Percentiles rank a stretch among this genome's conserved stretches.
Evolutionary conservation across 2,329 filamentous ascomycete species (phyloP).

Genomic region (Sporothrix mexicana): DNA sequence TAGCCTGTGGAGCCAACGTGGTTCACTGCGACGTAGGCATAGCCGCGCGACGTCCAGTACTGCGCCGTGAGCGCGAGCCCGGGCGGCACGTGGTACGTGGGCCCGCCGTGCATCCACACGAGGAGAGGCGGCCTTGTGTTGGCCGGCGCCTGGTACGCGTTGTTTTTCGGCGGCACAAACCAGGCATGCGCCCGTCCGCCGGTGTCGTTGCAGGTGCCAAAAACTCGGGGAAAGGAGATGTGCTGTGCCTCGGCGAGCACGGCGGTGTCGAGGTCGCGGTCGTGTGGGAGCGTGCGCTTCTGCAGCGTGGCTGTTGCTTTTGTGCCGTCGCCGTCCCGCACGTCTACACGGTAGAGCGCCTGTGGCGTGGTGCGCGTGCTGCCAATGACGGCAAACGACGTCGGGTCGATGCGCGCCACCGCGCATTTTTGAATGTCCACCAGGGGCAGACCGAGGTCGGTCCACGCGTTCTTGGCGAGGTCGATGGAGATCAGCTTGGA

Average conservation of each 20-base stretch:
- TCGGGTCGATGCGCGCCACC: neutral
- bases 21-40: slow-evolving; percentile 12
- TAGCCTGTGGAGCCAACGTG: slow-evolving; percentile 11
- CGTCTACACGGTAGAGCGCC: slow-evolving; percentile 5
- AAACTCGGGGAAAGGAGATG: neutral
- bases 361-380: slow-evolving; percentile 2
- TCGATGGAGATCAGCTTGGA: slow-evolving; percentile 4
- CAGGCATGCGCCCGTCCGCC: neutral
- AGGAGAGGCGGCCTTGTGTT: neutral
- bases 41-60: slow-evolving; percentile 10
- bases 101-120: slow-evolving; percentile 14
- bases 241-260: neutral
- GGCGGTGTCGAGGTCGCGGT: neutral
- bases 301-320: neutral
- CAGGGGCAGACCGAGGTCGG: neutral
- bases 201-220: neutral
- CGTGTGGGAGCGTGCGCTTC: neutral
- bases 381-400: neutral
- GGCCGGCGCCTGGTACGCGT: neutral
- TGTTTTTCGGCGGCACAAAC: slow-evolving; percentile 4
- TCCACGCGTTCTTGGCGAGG: neutral
- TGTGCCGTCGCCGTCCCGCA: neutral
- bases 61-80: neutral
- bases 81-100: neutral
- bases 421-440: slow-evolving; percentile 15